These are phyloP conservation scores for Penicillium sp. DNA, from an alignment of 2,329 filamentous ascomycete genomes.

Conservation along the genomic window DNA sequence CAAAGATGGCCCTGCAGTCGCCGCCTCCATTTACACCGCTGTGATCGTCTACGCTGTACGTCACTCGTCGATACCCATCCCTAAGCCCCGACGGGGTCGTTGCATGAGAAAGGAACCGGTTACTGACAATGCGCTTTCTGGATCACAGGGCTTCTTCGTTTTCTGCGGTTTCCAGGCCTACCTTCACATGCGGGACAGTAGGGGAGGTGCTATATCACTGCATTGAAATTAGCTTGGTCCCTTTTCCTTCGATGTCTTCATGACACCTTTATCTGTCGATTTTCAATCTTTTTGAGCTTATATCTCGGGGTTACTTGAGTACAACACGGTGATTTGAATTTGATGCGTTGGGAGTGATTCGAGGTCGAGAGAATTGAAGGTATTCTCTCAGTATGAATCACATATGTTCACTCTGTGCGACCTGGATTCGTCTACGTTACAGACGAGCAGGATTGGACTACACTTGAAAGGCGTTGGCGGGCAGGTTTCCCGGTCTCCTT, in stretches of 20 bases:
- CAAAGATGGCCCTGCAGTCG: slow-evolving; percentile 65
- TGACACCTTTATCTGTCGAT: slow-evolving; percentile 12
- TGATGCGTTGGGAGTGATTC: slow-evolving; percentile 9
- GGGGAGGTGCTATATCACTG: slow-evolving; percentile 74
- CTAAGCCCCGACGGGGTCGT: neutral
- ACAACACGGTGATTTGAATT: slow-evolving; percentile 7
- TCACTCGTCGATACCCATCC: slow-evolving; percentile 36
- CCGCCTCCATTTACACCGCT: slow-evolving; percentile 74
- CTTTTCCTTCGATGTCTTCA: slow-evolving; percentile 14
- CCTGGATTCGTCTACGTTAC: neutral
- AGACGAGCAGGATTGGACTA: neutral
- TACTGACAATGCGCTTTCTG: slow-evolving; percentile 10
- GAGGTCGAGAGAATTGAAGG: slow-evolving; percentile 5
- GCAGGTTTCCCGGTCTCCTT: slow-evolving; percentile 16
- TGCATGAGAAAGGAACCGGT: neutral
- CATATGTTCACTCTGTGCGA: slow-evolving; percentile 1
- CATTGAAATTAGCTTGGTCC: slow-evolving; percentile 33
- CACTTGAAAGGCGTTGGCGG: slow-evolving; percentile 11
- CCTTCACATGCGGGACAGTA: slow-evolving; percentile 72
- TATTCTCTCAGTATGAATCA: neutral
- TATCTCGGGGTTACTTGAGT: slow-evolving; percentile 15
- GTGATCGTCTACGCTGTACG: slow-evolving; percentile 82
- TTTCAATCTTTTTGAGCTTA: slow-evolving; percentile 12
- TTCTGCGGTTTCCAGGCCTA: slow-evolving; percentile 87
- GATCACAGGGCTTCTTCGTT: slow-evolving; percentile 66